These are phyloP conservation scores for Kwoniella heveanensis DNA, from an alignment of 768 basidiomycete genomes.

Conservation along the genomic window DNA sequence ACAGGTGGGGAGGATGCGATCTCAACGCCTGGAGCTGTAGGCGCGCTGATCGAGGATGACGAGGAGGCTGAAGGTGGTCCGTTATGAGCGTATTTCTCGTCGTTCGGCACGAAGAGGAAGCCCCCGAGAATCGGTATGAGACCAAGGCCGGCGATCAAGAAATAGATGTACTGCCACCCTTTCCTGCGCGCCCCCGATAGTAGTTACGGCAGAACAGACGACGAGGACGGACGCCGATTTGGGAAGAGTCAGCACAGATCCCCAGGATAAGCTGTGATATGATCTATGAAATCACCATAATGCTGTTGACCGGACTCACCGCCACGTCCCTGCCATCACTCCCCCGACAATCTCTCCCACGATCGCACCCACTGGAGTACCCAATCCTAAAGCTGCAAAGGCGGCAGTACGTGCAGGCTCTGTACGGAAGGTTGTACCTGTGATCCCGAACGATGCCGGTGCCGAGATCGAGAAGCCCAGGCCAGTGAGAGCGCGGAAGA, in stretches of 20 bases:
- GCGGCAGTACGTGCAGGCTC: constrained; percentile 66
- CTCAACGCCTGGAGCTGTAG: constrained; percentile 60
- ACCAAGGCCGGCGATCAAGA: constrained; percentile 64
- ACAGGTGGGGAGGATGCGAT: too few species aligned
- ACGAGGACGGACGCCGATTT: background rate
- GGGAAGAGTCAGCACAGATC: too few species aligned
- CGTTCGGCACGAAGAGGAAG: constrained; percentile 65
- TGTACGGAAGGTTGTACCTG: constrained; percentile 23
- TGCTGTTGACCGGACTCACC: constrained; percentile 3
- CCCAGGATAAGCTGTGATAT: too few species aligned
- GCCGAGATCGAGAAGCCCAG: constrained; percentile 28
- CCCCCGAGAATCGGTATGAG: constrained; percentile 63
- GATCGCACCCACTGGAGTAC: constrained; percentile 75
- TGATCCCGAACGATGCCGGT: constrained; percentile 35
- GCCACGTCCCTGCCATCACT: constrained; percentile 55
- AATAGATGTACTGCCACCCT: constrained; percentile 63
- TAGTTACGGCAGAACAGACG: too few species aligned
- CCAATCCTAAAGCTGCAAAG: constrained; percentile 78
- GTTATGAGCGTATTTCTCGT: constrained; percentile 63
- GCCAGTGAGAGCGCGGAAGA: constrained; percentile 41
- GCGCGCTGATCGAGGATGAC: too few species aligned
- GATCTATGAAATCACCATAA: too few species aligned
- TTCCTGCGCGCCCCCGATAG: background rate
- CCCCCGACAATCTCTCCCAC: constrained; percentile 71
- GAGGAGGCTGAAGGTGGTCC: constrained; percentile 57